These are phyloP conservation scores for Xylaria sp. DNA, from an alignment of 2,329 filamentous ascomycete genomes.

Conservation along the genomic window DNA sequence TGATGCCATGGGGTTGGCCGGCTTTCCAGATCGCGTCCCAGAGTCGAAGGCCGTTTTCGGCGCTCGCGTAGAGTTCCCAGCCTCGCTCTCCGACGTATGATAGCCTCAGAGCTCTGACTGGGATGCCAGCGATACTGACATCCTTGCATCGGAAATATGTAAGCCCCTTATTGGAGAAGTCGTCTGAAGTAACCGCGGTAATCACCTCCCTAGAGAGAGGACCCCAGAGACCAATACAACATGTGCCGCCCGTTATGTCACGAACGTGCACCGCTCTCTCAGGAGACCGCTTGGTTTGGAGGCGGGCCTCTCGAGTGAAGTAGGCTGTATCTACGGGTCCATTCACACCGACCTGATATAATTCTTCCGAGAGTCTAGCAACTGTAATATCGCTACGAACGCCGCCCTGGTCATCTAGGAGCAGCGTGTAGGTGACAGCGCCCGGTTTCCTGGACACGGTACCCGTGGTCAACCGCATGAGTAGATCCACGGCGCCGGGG, in stretches of 20 bases:
- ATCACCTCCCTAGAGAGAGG: slow-evolving; percentile 33
- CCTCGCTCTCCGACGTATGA: slow-evolving; percentile 36
- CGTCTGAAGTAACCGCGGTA: slow-evolving; percentile 22
- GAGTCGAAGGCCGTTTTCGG: slow-evolving; percentile 33
- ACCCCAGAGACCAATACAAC: slow-evolving; percentile 37
- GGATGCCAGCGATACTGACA: slow-evolving; percentile 35
- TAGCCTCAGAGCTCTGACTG: slow-evolving; percentile 31
- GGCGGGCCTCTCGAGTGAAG: slow-evolving; percentile 35
- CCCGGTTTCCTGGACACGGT: slow-evolving; percentile 36
- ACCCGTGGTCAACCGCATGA: slow-evolving; percentile 37
- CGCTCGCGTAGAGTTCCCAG: slow-evolving; percentile 38
- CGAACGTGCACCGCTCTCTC: slow-evolving; percentile 28
- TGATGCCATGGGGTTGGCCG: slow-evolving; percentile 33
- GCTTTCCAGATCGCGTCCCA: slow-evolving; percentile 37
- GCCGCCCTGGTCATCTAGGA: slow-evolving; percentile 35
- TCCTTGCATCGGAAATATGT: slow-evolving; percentile 36
- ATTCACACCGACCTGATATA: slow-evolving; percentile 38
- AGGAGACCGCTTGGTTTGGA: slow-evolving; percentile 25
- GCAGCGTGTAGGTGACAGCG: slow-evolving; percentile 36
- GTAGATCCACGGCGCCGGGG: slow-evolving; percentile 32
- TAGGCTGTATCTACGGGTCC: slow-evolving; percentile 37
- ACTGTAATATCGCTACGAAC: slow-evolving; percentile 36
- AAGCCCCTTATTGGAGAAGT: slow-evolving; percentile 37
- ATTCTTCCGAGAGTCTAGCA: slow-evolving; percentile 29
- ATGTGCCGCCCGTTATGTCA: slow-evolving; percentile 37